Evolutionary conservation across 2,329 filamentous ascomycete species (phyloP), one percentile per base, ranked within the genome.

Genomic region (Paracorniculantispora psalliotae): DNA sequence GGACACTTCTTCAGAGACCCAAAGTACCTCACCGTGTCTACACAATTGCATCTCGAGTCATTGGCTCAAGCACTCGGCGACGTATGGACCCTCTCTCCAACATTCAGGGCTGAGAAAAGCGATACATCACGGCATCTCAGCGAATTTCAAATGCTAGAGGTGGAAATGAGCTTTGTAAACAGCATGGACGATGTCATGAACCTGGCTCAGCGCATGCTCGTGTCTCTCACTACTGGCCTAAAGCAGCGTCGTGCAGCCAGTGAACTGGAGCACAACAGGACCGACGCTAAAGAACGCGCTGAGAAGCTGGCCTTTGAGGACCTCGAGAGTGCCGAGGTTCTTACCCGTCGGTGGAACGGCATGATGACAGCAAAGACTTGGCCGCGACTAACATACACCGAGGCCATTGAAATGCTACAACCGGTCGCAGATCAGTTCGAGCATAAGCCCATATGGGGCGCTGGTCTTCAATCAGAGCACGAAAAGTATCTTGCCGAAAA

Each of bases 91-190:
- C 76, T 99, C 12, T 94, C 92, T 4, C 94, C 94, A 2, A 96
- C 92, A 0, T 99, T 99, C 70, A 86, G 94, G 39, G 94, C 94
- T 4, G 94, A 97, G 72, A 87, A 87, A 69, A 97, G 92, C 73
- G 92, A 97, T 69, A 97, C 94, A 0, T 87, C 92, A 6, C 86
- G 94, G 28, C 94, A 99, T 74, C 79, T 99, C 62, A 96, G 91
- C 76, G 94, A 99, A 70, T 97, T 99, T 68, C 97, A 97, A 75
- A 97, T 99, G 94, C 83, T 99, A 2, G 94, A 99, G 74, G 92
- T 88, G 17, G 94, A 99, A 73, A 79, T 92, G 70, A 88, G 86
- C 67, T 96, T 96, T 71, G 83, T 88, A 44, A 80, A 89, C 49
- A 77, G 85, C 63, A 79, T 96, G 64, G 76, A 81, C 30, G 77